phyloP scores from a whole-genome alignment of 768 basidiomycete species.

The Saitozyma podzolica region DNA sequence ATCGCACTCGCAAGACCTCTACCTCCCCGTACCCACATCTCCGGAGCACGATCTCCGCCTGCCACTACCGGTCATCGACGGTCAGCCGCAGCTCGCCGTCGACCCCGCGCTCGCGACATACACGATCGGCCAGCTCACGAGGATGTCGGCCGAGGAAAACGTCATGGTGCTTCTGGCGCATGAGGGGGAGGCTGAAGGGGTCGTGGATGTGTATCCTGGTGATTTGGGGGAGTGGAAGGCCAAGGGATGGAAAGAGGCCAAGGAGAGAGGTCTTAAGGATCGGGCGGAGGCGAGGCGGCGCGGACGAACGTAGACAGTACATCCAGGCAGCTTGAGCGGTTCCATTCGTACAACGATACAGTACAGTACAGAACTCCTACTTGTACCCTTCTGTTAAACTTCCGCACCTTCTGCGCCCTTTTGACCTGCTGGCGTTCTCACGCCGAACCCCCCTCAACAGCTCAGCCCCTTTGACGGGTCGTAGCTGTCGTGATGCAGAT shows the following conservation, averaged over 20 bases:
- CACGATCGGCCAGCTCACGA: slow-evolving; percentile 25
- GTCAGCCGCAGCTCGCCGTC: slow-evolving; percentile 17
- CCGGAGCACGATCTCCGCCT: slow-evolving; percentile 8
- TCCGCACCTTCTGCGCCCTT: no score
- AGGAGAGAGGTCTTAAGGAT: slow-evolving; percentile 15
- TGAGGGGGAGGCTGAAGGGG: slow-evolving; percentile 25
- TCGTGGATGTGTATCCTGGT: slow-evolving; percentile 23
- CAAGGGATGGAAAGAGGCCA: slow-evolving; percentile 33
- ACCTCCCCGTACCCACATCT: slow-evolving; percentile 21
- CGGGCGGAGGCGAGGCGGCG: neutral
- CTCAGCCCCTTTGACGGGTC: no score
- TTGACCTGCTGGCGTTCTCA: no score
- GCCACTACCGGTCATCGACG: slow-evolving; percentile 19
- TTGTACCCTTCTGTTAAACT: no score
- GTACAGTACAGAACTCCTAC: no score
- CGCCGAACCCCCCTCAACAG: no score
- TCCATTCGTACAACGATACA: no score
- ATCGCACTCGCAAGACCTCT: slow-evolving; percentile 31
- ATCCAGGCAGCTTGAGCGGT: no score
- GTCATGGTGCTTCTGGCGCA: slow-evolving; percentile 41
- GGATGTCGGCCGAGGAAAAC: slow-evolving; percentile 33
- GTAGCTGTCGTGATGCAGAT: no score
- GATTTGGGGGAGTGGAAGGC: slow-evolving; percentile 23
- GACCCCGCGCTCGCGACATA: slow-evolving; percentile 18
- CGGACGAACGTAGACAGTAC: neutral